Base-by-base conservation (phyloP, 768 basidiomycete species). In the Mycena polygramma region DNA sequence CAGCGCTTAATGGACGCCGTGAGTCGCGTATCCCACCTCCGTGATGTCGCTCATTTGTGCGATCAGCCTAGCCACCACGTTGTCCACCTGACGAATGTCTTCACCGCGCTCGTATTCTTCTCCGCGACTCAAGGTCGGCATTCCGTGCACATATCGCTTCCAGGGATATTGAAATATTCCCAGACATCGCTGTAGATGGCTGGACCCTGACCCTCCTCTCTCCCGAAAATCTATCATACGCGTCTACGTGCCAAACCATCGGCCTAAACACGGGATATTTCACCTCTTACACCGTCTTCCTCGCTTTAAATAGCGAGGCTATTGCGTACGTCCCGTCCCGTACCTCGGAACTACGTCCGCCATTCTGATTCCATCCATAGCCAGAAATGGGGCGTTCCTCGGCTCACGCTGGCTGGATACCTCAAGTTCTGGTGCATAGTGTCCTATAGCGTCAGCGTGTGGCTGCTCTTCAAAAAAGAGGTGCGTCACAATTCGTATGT, bases 231-330 rank as follows among this genome's bases (percentile, higher is more conserved):
- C 82, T 99, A 37, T 95, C 97, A 13, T 99, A 97, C 77, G 98
- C 98, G 4, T 97, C 96, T 17, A 99, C 96, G 5, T 98, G 97
- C 67, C 98, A 99, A 79, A 99, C 98, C 2, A 95, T 99, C 65
- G 98, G 98, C 15, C 86, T 99, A 35, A 98, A 97, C 75, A 93
- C 94, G 0, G 98, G 98, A 7, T 98, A 92, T 80, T 97, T 98
- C 75, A 88, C 96, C 22, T 96, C 95, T 1, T 99, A 98, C 78
- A 99, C 98, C 5, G 95, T 99, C 8, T 99, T 99, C 79, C 87
- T 99, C 52, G 98, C 98, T 0, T 89, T 99, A 77, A 99, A 98
- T 78, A 96, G 94, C 73, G 92, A 95, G 75, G 91, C 93, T 24
- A 99, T 99, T 77, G 89, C 91, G 93, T 94, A 75, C 58, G 90